phyloP scores from a whole-genome alignment of 805 yeast genomes.

The Monosporozyma solicola region DNA sequence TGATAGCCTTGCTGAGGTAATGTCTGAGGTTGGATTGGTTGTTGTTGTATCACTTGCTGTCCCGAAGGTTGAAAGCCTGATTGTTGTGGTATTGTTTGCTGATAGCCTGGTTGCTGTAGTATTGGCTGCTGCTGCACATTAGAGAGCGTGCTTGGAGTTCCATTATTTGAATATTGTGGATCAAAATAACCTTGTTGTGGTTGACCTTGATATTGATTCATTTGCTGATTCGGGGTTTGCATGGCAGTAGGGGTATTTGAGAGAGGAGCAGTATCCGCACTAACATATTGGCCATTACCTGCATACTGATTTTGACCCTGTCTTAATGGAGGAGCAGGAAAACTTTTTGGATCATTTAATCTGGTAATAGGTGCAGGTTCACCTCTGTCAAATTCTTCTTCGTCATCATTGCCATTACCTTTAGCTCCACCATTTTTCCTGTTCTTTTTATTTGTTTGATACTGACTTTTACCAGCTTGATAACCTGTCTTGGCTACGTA shows the following conservation, averaged over 20 bases:
- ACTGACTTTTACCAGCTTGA: conserved; percentile 31
- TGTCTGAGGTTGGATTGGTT: conserved; percentile 3
- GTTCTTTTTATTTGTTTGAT: conserved; percentile 10
- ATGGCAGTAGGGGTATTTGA: background rate
- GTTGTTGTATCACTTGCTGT: conserved; percentile 4
- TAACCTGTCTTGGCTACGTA: conserved; percentile 35
- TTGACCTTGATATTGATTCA: conserved; percentile 1
- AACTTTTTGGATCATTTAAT: conserved; percentile 11
- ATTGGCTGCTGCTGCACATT: background rate
- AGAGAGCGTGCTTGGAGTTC: background rate
- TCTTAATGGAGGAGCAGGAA: conserved; percentile 35
- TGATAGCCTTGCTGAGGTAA: background rate
- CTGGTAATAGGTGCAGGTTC: conserved; percentile 7
- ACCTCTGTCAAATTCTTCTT: conserved; percentile 5
- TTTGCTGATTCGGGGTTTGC: conserved; percentile 6
- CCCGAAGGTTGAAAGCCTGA: background rate
- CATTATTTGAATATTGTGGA: background rate
- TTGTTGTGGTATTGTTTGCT: background rate
- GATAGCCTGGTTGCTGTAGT: conserved; percentile 8
- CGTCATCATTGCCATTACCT: conserved; percentile 6
- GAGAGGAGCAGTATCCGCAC: conserved; percentile 2
- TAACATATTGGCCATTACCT: conserved; percentile 12
- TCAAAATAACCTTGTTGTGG: conserved; percentile 1
- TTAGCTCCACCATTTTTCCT: conserved; percentile 8
- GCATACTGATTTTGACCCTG: conserved; percentile 32